Percentiles rank a stretch among this genome's conserved stretches.
Conservation (phyloP, 352 stramenopile species). For the Pythium aquatile region DNA sequence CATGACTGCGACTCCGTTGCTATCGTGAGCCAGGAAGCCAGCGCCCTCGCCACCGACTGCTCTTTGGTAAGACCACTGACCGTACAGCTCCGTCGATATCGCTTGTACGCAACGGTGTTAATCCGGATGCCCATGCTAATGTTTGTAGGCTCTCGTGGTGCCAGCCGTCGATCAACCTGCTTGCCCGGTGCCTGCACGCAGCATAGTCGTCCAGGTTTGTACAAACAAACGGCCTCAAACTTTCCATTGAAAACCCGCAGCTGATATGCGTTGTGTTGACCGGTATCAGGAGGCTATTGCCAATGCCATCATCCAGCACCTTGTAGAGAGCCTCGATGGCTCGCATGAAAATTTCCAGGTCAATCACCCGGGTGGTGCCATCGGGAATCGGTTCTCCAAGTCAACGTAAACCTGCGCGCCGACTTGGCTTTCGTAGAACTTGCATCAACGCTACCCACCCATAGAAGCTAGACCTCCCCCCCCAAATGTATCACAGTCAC, state of each 20-base stretch:
- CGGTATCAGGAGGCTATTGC: constrained; percentile 58
- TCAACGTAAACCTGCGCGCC: background rate
- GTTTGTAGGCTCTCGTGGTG: constrained; percentile 37
- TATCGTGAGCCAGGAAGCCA: constrained; percentile 44
- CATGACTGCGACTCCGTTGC: constrained; percentile 43
- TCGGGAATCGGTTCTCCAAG: constrained; percentile 36
- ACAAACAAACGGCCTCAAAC: too few relatives aligned
- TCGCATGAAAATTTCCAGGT: constrained; percentile 34
- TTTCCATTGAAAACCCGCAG: background rate
- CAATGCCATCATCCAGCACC: constrained; percentile 68
- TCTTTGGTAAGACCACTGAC: constrained; percentile 9
- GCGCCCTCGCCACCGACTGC: constrained; percentile 26
- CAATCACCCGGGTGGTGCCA: constrained; percentile 74
- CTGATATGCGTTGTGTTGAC: background rate
- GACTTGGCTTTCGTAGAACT: background rate
- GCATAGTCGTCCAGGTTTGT: constrained; percentile 71
- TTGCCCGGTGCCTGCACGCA: constrained; percentile 72
- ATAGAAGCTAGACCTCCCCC: background rate
- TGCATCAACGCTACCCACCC: background rate
- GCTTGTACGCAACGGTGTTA: too few relatives aligned
- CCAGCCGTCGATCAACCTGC: constrained; percentile 42
- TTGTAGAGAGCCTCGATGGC: constrained; percentile 41
- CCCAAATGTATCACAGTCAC: background rate
- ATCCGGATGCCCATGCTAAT: background rate
- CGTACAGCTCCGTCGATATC: too few relatives aligned